A percentile compares a stretch with the other conserved stretches of the same genome.
Evolutionary conservation across 2,329 filamentous ascomycete genomes (phyloP).

Genomic region (Conoideocrella luteorostrata): DNA sequence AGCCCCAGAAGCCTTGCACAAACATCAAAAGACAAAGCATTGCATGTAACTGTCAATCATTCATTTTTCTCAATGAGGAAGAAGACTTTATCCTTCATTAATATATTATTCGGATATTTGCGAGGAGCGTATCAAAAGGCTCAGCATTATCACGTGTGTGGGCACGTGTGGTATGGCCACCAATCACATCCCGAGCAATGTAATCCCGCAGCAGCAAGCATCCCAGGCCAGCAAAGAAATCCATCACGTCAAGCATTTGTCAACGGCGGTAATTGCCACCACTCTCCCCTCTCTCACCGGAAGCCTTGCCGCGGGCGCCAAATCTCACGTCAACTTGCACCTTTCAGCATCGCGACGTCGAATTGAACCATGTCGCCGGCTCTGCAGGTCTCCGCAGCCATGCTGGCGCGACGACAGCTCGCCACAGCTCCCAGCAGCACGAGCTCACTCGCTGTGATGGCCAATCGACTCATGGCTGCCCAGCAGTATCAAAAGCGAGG

Average conservation of each 20-base stretch:
- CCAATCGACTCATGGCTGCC: conserved; percentile 11
- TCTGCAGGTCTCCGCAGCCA: conserved; percentile 23
- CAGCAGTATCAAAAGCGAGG: conserved; percentile 24
- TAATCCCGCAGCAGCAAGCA: conserved; percentile 30
- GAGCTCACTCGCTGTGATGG: conserved; percentile 16
- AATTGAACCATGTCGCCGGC: conserved; percentile 24
- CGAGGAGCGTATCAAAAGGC: too few relatives aligned
- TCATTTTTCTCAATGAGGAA: too few relatives aligned
- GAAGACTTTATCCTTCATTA: too few relatives aligned
- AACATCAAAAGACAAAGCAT: too few relatives aligned
- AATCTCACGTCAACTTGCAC: conserved; percentile 1
- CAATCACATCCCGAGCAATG: conserved; percentile 33
- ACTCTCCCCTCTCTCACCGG: conserved; percentile 11
- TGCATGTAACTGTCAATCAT: too few relatives aligned
- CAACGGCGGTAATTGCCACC: conserved; percentile 18
- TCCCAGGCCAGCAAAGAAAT: conserved; percentile 2
- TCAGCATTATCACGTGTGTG: not conserved
- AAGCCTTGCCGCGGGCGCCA: conserved; percentile 1
- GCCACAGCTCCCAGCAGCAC: conserved; percentile 16
- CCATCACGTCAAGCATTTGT: conserved; percentile 7
- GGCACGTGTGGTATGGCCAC: conserved; percentile 6
- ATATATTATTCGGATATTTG: too few relatives aligned
- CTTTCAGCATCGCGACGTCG: not conserved
- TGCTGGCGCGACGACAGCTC: conserved; percentile 31
- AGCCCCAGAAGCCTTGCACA: too few relatives aligned